A percentile compares a stretch with the other conserved stretches of the same genome.
Evolutionary conservation across 73 alveolate genomes (phyloP).

Genomic region (Effrenium voratum): DNA sequence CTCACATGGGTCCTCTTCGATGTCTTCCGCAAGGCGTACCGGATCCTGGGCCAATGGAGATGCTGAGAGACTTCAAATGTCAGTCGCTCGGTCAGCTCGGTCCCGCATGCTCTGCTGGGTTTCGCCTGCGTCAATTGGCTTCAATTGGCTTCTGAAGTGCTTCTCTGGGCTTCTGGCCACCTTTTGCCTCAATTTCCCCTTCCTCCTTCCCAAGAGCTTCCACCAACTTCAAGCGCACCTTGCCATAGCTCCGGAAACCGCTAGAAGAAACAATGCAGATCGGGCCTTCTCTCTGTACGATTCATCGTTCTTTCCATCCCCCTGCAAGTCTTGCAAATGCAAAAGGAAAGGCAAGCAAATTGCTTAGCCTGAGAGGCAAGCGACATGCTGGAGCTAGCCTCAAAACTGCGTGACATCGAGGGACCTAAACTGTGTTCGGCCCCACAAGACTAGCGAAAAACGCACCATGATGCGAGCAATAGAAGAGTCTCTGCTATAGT

Average conservation of each 20-base stretch:
- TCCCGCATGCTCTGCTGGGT: too few species aligned
- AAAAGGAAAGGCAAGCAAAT: not conserved
- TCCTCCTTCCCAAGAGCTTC: conserved; percentile 23
- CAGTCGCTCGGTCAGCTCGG: not conserved
- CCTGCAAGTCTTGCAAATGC: not conserved
- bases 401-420: too few species aligned
- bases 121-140: too few species aligned
- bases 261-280: too few species aligned
- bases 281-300: not conserved
- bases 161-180: not conserved
- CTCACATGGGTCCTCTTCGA: conserved; percentile 50
- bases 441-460: too few species aligned
- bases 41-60: not conserved
- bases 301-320: conserved; percentile 27
- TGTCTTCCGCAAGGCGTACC: conserved; percentile 7
- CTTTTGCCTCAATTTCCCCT: not conserved
- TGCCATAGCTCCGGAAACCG: too few species aligned
- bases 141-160: not conserved
- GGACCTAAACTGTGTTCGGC: too few species aligned
- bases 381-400: conserved; percentile 18
- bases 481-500: too few species aligned
- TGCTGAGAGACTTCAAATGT: not conserved
- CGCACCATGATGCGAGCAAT: too few species aligned
- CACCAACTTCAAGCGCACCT: conserved; percentile 9
- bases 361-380: not conserved